Evolutionary conservation across 495 filamentous ascomycete species (phyloP), one percentile per base, ranked within the genome.

Genomic region (Penicillium ochrochloron): DNA sequence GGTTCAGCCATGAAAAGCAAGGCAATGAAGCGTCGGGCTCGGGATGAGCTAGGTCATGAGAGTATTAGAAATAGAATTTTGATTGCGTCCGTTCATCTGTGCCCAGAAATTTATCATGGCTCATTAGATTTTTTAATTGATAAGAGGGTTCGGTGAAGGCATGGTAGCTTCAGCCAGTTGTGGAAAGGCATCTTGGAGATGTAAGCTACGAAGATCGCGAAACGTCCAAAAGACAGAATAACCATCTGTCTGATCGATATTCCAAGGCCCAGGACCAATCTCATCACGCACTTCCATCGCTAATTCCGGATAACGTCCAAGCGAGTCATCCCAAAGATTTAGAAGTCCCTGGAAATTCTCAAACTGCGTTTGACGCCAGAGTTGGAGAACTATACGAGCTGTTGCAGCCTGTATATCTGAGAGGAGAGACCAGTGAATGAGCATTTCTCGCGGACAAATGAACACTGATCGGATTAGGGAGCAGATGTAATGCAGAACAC

Each of bases 201-300:
- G 56, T 27, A 58, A 58, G 29, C 56, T 58, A 44, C 56, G 56
- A 27, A 58, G 56, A 44, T 58, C 56, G 56, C 56, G 56, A 27
- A 58, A 58, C 4, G 56, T 58, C 56, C 56, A 58, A 17, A 58
- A 58, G 10, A 58, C 56, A 17, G 56, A 58, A 41, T 58, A 58
- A 2, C 56, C 56, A 15, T 58, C 56, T 10, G 56, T 58, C 35
- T 58, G 56, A 44, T 58, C 56, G 56, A 58, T 58, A 42, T 33
- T 58, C 56, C 56, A 58, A 21, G 56, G 56, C 25, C 56, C 56
- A 6, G 56, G 23, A 10, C 56, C 56, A 41, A 58, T 58, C 23
- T 58, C 56, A 3, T 44, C 35, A 15, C 44, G 44, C 10, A 48
- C 44, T 25, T 48, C 44, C 4, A n/a, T 9, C 0, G 44, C 44